Evolutionary conservation across 2,329 filamentous ascomycete species (phyloP).

Genomic region (Trichoderma sp.): DNA sequence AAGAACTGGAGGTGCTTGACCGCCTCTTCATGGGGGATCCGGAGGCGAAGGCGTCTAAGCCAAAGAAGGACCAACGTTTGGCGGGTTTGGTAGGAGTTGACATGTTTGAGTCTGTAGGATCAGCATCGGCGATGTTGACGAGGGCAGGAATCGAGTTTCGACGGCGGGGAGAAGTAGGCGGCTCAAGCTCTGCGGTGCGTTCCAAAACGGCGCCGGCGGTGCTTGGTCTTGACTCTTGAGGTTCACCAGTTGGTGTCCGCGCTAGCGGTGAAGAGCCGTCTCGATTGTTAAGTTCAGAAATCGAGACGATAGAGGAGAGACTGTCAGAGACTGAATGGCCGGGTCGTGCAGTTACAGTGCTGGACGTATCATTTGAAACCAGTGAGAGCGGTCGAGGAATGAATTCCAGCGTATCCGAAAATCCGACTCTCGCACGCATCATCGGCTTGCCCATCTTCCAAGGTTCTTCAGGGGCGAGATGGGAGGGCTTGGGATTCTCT

Average conservation of each 20-base stretch:
- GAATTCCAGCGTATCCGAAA: slow-evolving; percentile 81
- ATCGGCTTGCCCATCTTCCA: slow-evolving; percentile 29
- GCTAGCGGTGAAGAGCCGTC: slow-evolving; percentile 41
- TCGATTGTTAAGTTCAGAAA: slow-evolving; percentile 47
- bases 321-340: slow-evolving; percentile 77
- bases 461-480: not conserved
- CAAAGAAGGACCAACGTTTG: slow-evolving; percentile 64
- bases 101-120: slow-evolving; percentile 38
- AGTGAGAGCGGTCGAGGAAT: slow-evolving; percentile 81
- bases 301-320: slow-evolving; percentile 74
- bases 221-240: slow-evolving; percentile 60
- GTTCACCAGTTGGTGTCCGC: slow-evolving; percentile 44
- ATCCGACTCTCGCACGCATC: slow-evolving; percentile 70
- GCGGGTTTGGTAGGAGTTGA: slow-evolving; percentile 53
- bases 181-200: slow-evolving; percentile 33
- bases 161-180: slow-evolving; percentile 45
- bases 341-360: slow-evolving; percentile 68
- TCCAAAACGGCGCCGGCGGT: slow-evolving; percentile 73
- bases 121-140: slow-evolving; percentile 42
- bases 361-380: slow-evolving; percentile 81
- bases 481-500: slow-evolving; percentile 13
- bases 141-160: slow-evolving; percentile 63
- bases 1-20: slow-evolving; percentile 50
- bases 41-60: slow-evolving; percentile 56
- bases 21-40: slow-evolving; percentile 50